These are phyloP conservation scores for Jatropha multifida DNA, from an alignment of 441 rosid species.

Conservation along the genomic window DNA sequence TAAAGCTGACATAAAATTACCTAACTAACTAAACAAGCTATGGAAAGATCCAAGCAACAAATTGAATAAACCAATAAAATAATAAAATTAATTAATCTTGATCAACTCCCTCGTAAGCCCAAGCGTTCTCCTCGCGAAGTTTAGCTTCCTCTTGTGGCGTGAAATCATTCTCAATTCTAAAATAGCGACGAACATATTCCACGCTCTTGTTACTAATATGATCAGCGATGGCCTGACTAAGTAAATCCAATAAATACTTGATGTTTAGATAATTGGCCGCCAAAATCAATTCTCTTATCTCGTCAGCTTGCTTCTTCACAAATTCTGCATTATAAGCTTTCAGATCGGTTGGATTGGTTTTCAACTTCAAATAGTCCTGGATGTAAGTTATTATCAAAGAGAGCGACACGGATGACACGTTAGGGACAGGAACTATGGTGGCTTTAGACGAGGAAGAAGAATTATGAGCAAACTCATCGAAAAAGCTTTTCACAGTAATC, in stretches of 20 bases:
- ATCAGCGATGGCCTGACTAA: constrained; percentile 31
- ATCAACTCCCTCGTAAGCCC: constrained; percentile 44
- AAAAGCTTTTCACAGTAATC: constrained; percentile 8
- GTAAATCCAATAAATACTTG: constrained; percentile 34
- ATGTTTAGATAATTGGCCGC: constrained; percentile 44
- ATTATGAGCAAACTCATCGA: constrained; percentile 16
- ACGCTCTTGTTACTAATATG: constrained; percentile 41
- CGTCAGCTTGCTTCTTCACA: constrained; percentile 15
- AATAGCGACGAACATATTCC: constrained; percentile 34
- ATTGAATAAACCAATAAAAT: no score
- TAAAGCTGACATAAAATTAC: no score
- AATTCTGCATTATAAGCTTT: constrained; percentile 21
- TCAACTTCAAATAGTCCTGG: constrained; percentile 21
- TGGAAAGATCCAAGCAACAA: no score
- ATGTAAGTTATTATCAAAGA: constrained; percentile 25
- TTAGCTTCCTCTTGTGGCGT: constrained; percentile 44
- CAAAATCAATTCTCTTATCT: constrained; percentile 33
- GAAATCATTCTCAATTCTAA: constrained; percentile 39
- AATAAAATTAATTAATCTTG: neutral
- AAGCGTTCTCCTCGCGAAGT: constrained; percentile 30
- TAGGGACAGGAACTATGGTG: constrained; percentile 32
- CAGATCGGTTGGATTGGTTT: neutral
- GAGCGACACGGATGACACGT: constrained; percentile 26
- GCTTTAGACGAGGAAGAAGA: no score
- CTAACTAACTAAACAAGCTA: no score